Base-by-base conservation (phyloP, 148 eudicot genomes). In the Hydrangea macrophylla region DNA sequence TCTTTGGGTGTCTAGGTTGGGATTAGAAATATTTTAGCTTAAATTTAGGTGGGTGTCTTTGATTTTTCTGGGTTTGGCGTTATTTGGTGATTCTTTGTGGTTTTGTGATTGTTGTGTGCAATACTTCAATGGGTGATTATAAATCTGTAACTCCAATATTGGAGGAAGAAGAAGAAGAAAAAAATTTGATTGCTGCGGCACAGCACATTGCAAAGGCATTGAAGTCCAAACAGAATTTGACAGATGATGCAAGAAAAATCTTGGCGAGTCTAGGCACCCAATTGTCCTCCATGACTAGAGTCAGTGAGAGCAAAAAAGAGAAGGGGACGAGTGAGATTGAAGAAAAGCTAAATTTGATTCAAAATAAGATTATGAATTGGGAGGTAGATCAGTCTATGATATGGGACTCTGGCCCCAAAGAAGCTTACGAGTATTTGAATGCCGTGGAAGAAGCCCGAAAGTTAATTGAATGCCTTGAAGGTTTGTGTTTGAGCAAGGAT, bases 351-450 rank as follows among this genome's bases (percentile, higher is more conserved):
- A 73, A 68, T 45, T 27, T 26, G 25, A 76, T 84, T 70, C 79
- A 75, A 40, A 84, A 79, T 24, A 90, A 83, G 80, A 69, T 93
- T 67, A 80, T 72, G 84, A 50, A 12, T 23, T 86, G 96, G 97
- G 92, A 83, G 42, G 75, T 65, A 25, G 86, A 80, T 48, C 81
- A 90, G 35, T 61, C 85, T 18, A 90, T 89, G 91, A 84, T 86
- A 62, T 92, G 90, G 91, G 98, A 92, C 61, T 75, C 81, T 70
- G 83, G 90, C 13, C 78, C 82, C 20, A 84, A 86, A 25, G 88
- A 86, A 58, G 85, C 79, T 66, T 59, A 75, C 64, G 90, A 90
- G 55, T 93, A 83, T 68, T 28, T 93, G 30, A 84, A 79, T 60
- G 77, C 83, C 4, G 92, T 86, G 36, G 87, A 86, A 40, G 90